Evolutionary conservation across 2,329 filamentous ascomycete species (phyloP), one percentile per base, ranked within the genome.

Genomic region (Sarocladiaceae sp.): DNA sequence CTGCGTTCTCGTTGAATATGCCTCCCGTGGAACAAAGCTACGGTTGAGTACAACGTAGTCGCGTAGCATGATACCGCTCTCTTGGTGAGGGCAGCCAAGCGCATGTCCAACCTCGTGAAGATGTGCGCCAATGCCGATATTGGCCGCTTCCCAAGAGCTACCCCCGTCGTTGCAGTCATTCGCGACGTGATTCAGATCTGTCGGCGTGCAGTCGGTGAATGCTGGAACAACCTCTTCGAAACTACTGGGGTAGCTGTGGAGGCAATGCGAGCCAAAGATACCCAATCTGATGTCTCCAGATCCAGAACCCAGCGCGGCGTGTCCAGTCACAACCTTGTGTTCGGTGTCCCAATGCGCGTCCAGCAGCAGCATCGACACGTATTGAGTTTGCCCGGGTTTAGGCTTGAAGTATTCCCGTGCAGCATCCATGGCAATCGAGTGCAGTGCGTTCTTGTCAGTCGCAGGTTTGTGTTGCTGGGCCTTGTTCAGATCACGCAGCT

Each of bases 111-210:
- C 85, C 64, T 96, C 89, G 62, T 95, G 91, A 39, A 97, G 65
- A 62, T 97, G 91, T 9, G 88, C 90, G 6, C 91, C 91, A 51
- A 97, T 94, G 23, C 90, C 90, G 48, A 95, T 85, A 54, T 91
- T 95, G 20, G 88, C 89, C n/a, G 89, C 82, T 61, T 97, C 91
- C 91, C 91, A 97, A 37, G 82, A 93, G 58, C 87, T 95, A 19
- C 90, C 90, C 6, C 83, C 83, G 52, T 95, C 87, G 53, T 85
- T 85, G 61, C 82, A 88, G 59, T 95, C 88, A 55, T 96, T 95
- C 13, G 85, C 85, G 29, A 95, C 81, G 54, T 78, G 77, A 31
- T 80, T 76, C 9, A 82, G 86, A 58, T 97, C 88, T 1, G 89
- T 96, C 24, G 83, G 80, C 3, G 90, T 95, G 62, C 89, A 95